Evolutionary conservation across 2,329 filamentous ascomycete species (phyloP).

Genomic region (Colletotrichum orchidophilum): DNA sequence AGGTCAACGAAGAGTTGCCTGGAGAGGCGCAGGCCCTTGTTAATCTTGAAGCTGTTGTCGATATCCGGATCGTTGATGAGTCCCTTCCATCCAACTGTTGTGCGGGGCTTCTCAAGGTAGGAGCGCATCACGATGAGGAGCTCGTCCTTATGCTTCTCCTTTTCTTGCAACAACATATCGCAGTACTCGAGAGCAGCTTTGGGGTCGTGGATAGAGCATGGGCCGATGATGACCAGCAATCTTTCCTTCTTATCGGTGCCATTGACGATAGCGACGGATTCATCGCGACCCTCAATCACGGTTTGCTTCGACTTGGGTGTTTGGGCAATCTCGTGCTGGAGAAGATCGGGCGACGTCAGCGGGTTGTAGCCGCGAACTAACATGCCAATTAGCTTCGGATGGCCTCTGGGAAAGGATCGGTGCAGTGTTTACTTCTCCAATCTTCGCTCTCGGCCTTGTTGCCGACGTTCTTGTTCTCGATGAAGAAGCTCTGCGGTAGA

Average conservation of each 20-base stretch:
- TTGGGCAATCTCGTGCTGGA: slow-evolving; percentile 89
- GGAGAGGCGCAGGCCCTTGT: slow-evolving; percentile 90
- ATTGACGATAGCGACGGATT: slow-evolving; percentile 75
- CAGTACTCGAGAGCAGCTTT: slow-evolving; percentile 92
- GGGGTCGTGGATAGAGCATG: slow-evolving; percentile 97
- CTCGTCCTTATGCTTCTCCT: slow-evolving; percentile 89
- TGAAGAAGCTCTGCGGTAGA: slow-evolving; percentile 68
- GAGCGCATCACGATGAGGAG: slow-evolving; percentile 96
- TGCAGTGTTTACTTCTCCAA: slow-evolving; percentile 74
- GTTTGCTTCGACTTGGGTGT: slow-evolving; percentile 66
- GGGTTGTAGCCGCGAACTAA: slow-evolving; percentile 90
- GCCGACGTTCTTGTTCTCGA: slow-evolving; percentile 81
- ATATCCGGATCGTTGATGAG: slow-evolving; percentile 99
- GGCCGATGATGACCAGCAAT: slow-evolving; percentile 82
- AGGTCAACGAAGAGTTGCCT: slow-evolving; percentile 94
- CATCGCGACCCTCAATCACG: slow-evolving; percentile 68
- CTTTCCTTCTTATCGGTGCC: slow-evolving; percentile 69
- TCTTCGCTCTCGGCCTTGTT: slow-evolving; percentile 80
- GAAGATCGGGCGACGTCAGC: slow-evolving; percentile 89
- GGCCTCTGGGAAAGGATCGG: neutral
- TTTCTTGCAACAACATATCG: slow-evolving; percentile 80
- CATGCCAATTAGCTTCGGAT: slow-evolving; percentile 37
- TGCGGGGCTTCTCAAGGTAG: slow-evolving; percentile 98
- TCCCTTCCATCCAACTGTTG: slow-evolving; percentile 98
- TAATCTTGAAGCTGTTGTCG: slow-evolving; percentile 98